Evolutionary conservation across 2,329 filamentous ascomycete species (phyloP).

Genomic region (Ascochyta koolunga): DNA sequence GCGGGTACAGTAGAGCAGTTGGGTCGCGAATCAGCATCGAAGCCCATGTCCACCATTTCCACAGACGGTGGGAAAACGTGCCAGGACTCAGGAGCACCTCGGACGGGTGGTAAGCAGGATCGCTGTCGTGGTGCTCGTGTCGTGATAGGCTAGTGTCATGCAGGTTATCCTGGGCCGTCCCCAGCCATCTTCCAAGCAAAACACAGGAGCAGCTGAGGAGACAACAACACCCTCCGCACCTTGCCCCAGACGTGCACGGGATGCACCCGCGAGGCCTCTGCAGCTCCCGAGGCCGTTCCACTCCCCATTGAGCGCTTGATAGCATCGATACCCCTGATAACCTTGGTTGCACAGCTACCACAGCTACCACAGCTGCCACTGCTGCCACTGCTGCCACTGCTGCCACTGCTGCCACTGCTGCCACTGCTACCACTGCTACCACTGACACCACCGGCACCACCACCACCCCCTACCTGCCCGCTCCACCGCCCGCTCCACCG

Average conservation of each 20-base stretch:
- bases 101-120: slow-evolving; percentile 28
- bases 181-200: slow-evolving; percentile 19
- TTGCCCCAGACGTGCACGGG: slow-evolving; percentile 35
- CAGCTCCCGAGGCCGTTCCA: slow-evolving; percentile 33
- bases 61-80: slow-evolving; percentile 6
- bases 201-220: slow-evolving; percentile 17
- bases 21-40: background rate
- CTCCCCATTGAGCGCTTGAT: slow-evolving; percentile 29
- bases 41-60: slow-evolving; percentile 3
- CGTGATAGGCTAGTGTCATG: slow-evolving; percentile 19
- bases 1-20: background rate
- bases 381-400: too few species aligned
- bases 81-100: slow-evolving; percentile 19
- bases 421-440: too few species aligned
- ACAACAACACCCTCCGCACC: slow-evolving; percentile 31
- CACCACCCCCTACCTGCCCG: background rate
- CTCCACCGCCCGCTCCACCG: background rate
- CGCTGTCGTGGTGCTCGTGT: slow-evolving; percentile 13
- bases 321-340: background rate
- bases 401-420: too few species aligned
- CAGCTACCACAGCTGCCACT: too few species aligned
- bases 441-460: too few species aligned
- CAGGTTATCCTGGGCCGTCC: slow-evolving; percentile 10
- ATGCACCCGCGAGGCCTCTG: slow-evolving; percentile 40
- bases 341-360: background rate